phyloP scores from a whole-genome alignment of 2,329 filamentous ascomycete genomes.

The Thelonectria olida region DNA sequence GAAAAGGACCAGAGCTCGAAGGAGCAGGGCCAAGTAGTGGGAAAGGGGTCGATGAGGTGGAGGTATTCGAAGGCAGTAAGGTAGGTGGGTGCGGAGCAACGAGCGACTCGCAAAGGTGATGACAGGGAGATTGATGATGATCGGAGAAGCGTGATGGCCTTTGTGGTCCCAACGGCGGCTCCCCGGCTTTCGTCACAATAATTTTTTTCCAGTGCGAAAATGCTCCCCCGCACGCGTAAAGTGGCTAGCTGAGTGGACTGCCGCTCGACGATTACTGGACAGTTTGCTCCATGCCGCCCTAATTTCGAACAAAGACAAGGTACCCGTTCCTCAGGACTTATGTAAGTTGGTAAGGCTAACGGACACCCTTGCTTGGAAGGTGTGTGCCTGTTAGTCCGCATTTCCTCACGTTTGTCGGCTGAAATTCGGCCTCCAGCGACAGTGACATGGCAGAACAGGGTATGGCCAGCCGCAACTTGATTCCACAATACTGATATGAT shows the following conservation, averaged over 20 bases:
- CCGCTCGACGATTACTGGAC: constrained; percentile 27
- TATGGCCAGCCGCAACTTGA: not conserved
- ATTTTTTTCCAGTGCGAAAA: constrained; percentile 38
- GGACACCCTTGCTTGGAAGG: not conserved
- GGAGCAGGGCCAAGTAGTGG: not conserved
- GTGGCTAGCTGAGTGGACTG: constrained; percentile 23
- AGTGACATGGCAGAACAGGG: not conserved
- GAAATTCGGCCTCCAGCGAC: constrained; percentile 35
- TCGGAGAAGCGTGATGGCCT: constrained; percentile 30
- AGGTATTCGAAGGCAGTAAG: not conserved
- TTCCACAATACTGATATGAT: too few relatives aligned
- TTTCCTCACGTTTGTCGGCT: constrained; percentile 28
- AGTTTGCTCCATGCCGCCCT: constrained; percentile 14
- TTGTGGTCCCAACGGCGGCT: constrained; percentile 35
- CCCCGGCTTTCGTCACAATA: constrained; percentile 44
- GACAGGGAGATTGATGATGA: constrained; percentile 29
- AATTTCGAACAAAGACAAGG: constrained; percentile 14
- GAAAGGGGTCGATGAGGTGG: not conserved
- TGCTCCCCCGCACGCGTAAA: constrained; percentile 36
- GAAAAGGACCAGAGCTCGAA: not conserved
- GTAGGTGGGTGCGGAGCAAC: constrained; percentile 15
- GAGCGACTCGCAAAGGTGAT: constrained; percentile 7
- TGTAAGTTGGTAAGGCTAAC: not conserved
- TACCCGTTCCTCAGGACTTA: constrained; percentile 12
- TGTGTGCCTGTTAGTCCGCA: not conserved